Conservation (phyloP, 495 filamentous ascomycete species). For the Oidiodendron maius region DNA sequence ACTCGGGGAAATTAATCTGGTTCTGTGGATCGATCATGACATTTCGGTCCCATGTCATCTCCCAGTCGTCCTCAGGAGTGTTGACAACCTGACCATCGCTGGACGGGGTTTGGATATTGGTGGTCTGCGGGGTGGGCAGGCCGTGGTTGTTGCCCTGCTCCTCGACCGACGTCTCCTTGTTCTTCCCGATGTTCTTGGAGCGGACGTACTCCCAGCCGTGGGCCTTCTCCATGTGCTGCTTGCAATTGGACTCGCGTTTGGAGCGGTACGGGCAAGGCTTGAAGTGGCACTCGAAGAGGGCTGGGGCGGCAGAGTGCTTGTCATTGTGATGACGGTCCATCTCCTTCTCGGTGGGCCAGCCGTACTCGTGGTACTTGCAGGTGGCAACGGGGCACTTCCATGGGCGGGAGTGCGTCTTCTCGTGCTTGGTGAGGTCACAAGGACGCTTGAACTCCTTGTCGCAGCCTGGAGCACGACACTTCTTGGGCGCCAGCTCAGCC, state of each 20-base stretch:
- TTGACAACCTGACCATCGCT: conserved; percentile 16
- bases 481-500: conserved; percentile 68
- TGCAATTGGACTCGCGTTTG: conserved; percentile 96
- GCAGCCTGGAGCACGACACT: conserved; percentile 60
- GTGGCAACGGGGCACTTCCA: conserved; percentile 78
- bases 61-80: conserved; percentile 17
- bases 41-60: background rate
- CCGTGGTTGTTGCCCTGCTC: conserved; percentile 9
- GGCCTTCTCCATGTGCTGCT: conserved; percentile 99
- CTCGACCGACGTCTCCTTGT: conserved; percentile 23
- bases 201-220: conserved; percentile 87
- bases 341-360: conserved; percentile 98
- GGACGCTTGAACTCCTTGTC: conserved; percentile 88
- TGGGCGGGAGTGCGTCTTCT: conserved; percentile 93
- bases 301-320: conserved; percentile 76
- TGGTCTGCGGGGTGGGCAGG: conserved; percentile 20
- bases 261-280: conserved; percentile 86
- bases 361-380: conserved; percentile 82
- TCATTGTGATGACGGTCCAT: conserved; percentile 92
- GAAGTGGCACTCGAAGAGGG: conserved; percentile 76
- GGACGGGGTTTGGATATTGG: conserved; percentile 20
- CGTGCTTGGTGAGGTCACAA: conserved; percentile 91
- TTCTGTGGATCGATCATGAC: conserved; percentile 3
- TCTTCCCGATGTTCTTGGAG: conserved; percentile 82
- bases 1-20: conserved; percentile 19